Base-by-base conservation (phyloP, 2,329 filamentous ascomycete species). In the Trichoderma sp. region DNA sequence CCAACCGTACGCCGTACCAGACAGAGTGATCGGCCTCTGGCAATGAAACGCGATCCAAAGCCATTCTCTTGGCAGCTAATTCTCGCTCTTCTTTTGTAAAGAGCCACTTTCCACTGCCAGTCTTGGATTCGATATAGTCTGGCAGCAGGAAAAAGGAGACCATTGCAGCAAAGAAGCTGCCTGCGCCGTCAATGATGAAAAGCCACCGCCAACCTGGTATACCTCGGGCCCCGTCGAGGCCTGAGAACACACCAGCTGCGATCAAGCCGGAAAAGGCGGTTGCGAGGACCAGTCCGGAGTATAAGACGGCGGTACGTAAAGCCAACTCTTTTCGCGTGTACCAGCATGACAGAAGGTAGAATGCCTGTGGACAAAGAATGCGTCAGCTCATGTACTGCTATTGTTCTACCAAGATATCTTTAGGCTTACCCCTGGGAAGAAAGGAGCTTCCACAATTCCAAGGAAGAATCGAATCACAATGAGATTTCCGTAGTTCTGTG, bases 201-300 rank as follows among this genome's bases (percentile, higher is more conserved):
- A 91, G 81, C 75, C 87, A 90, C 19, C 87, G 80, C 88, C 89
- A 92, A 3, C 88, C 89, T 4, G 82, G 79, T 3, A 90, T 78
- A 0, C 88, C 89, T 8, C 77, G 78, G 2, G 80, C 78, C 4
- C 84, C 82, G 10, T 75, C 72, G 59, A 77, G 73, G 2, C 70
- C 57, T 5, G 74, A 71, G 1, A 87, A 87, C 61, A 92, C 90
- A 1, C 89, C 87, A 0, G 85, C 86, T 0, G 85, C 84, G 40
- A 89, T 85, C 3, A 88, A 76, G 2, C 88, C 89, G 0, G 88
- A 89, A 74, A 92, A 92, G 0, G 90, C 89, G 0, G 89, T 89
- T 0, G 88, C 89, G 6, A 92, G 83, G 13, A 92, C 81, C 6
- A 88, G 88, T 0, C 89, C 91, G 0, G 88, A 87, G 68, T 85